Evolutionary conservation across 2,329 filamentous ascomycete species (phyloP).

Genomic region (Beauveria brongniartii): DNA sequence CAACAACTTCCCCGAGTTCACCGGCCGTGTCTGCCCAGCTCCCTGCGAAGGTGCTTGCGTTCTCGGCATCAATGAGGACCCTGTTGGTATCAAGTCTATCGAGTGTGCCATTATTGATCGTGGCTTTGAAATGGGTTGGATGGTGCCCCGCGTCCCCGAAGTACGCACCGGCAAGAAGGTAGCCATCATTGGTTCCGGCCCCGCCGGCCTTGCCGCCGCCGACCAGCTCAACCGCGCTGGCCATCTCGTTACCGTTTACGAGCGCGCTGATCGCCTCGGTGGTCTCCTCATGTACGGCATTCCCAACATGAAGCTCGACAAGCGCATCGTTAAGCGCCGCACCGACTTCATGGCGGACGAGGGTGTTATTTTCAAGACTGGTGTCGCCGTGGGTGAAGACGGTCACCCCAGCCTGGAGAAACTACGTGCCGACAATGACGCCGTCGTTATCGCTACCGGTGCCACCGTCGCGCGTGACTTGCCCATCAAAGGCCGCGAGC

Average conservation of each 20-base stretch:
- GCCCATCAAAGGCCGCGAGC: slow-evolving; percentile 78
- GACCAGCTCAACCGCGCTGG: slow-evolving; percentile 93
- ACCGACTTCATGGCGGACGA: slow-evolving; percentile 92
- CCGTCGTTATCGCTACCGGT: slow-evolving; percentile 85
- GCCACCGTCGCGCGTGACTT: slow-evolving; percentile 90
- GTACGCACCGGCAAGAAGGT: slow-evolving; percentile 81
- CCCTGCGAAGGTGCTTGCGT: slow-evolving; percentile 96
- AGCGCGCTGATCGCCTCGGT: slow-evolving; percentile 83
- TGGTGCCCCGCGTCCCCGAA: slow-evolving; percentile 73
- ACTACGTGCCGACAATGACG: slow-evolving; percentile 67
- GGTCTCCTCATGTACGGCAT: slow-evolving; percentile 98
- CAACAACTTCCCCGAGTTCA: slow-evolving; percentile 98
- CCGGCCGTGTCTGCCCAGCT: slow-evolving; percentile 90
- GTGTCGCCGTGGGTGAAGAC: slow-evolving; percentile 69
- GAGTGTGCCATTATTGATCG: slow-evolving; percentile 97
- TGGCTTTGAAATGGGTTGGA: slow-evolving; percentile 97
- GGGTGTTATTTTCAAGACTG: slow-evolving; percentile 74
- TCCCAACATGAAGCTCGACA: slow-evolving; percentile 99
- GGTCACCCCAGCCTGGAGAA: slow-evolving; percentile 54
- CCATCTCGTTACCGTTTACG: slow-evolving; percentile 82
- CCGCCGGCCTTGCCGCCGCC: slow-evolving; percentile 79
- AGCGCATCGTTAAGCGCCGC: slow-evolving; percentile 90
- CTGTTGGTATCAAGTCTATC: slow-evolving; percentile 96
- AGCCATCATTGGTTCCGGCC: slow-evolving; percentile 85
- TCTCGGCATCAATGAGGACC: slow-evolving; percentile 92